These are phyloP conservation scores for Russula emetica DNA, from an alignment of 768 basidiomycete genomes.

Conservation along the genomic window DNA sequence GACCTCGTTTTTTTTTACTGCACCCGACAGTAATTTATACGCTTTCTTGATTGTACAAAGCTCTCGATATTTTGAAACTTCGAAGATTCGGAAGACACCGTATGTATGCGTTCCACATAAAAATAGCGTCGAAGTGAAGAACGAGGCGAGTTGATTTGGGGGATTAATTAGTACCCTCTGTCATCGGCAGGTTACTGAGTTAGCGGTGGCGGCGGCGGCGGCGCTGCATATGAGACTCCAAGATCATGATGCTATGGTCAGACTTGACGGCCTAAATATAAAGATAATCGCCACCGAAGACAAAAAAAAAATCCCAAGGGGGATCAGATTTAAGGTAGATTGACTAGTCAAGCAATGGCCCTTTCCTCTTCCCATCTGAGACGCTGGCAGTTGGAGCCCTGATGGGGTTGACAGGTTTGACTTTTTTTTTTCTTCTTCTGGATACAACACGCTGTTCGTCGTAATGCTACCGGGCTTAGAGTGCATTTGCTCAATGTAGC, in stretches of 20 bases:
- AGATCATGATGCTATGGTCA: not conserved
- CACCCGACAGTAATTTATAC: slow-evolving; percentile 10
- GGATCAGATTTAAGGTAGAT: too few species aligned
- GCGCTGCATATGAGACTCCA: too few species aligned
- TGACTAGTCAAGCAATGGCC: too few species aligned
- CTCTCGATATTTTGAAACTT: not conserved
- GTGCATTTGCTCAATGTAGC: not conserved
- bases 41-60: not conserved
- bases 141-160: not conserved
- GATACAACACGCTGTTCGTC: not conserved
- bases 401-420: not conserved
- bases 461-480: not conserved
- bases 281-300: not conserved
- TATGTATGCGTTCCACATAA: not conserved
- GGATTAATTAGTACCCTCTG: not conserved
- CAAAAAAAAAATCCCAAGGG: not conserved
- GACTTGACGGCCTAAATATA: not conserved
- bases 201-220: not conserved
- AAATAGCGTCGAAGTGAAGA: not conserved
- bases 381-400: too few species aligned
- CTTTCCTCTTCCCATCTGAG: not conserved
- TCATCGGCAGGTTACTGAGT: not conserved
- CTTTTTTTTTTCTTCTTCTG: not conserved
- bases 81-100: not conserved
- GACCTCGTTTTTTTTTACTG: slow-evolving; percentile 1